Conservation (phyloP, 345 rosid species). For the Citrus reticulata region DNA sequence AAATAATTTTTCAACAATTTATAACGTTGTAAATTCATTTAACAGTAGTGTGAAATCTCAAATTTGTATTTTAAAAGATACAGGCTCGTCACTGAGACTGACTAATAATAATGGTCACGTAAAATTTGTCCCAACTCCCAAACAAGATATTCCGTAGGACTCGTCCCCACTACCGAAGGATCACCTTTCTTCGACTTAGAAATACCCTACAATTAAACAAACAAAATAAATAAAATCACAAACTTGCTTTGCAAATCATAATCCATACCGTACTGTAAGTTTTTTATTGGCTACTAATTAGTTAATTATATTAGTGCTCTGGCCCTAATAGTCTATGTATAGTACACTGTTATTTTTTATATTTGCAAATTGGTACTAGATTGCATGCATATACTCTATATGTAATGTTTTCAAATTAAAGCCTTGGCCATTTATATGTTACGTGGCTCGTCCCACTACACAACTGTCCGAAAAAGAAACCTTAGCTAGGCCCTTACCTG, state of each 20-base stretch:
- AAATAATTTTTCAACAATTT: too few species aligned
- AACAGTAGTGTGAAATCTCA: too few species aligned
- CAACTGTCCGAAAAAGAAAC: not conserved
- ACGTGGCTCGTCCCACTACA: conserved; percentile 11
- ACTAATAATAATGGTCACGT: too few species aligned
- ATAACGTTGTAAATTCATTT: too few species aligned
- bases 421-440: not conserved
- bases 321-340: not conserved
- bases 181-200: too few species aligned
- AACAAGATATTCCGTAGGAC: too few species aligned
- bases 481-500: not conserved
- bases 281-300: not conserved
- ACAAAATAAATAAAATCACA: not conserved
- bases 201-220: not conserved
- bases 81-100: too few species aligned
- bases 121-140: too few species aligned
- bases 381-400: not conserved
- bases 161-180: too few species aligned
- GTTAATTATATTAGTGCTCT: not conserved
- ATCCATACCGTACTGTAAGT: not conserved
- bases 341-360: not conserved
- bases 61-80: too few species aligned
- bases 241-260: conserved; percentile 10
- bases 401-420: not conserved
- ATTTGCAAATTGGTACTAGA: conserved; percentile 4